Conservation (phyloP, 148 eudicot species). For the Camellia lanceoleosa region DNA sequence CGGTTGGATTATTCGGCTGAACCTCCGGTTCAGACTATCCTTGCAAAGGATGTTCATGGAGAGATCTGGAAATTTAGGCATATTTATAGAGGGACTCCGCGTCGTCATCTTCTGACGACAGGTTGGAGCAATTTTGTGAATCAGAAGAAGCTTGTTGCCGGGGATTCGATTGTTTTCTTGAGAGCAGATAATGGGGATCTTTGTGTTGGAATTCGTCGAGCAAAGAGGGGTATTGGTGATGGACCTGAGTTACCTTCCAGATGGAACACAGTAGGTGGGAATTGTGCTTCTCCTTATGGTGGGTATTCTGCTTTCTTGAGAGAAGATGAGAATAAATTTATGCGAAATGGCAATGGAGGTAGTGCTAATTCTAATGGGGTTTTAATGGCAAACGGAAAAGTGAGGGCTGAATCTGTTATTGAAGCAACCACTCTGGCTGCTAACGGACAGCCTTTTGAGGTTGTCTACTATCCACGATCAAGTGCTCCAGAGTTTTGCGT, state of each 20-base stretch:
- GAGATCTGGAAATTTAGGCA: slow-evolving; percentile 85
- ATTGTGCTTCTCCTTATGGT: slow-evolving; percentile 28
- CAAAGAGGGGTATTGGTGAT: slow-evolving; percentile 63
- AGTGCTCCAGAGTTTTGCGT: slow-evolving; percentile 86
- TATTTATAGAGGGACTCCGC: slow-evolving; percentile 86
- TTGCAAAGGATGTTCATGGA: slow-evolving; percentile 87
- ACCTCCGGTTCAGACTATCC: slow-evolving; percentile 82
- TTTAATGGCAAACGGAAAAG: slow-evolving; percentile 25
- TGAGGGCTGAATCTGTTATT: slow-evolving; percentile 49
- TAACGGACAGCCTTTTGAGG: slow-evolving; percentile 68
- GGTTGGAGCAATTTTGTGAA: slow-evolving; percentile 93
- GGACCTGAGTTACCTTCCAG: slow-evolving; percentile 47
- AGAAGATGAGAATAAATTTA: slow-evolving; percentile 35
- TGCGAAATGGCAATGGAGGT: slow-evolving; percentile 26
- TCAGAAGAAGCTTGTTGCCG: slow-evolving; percentile 88
- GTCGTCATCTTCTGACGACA: slow-evolving; percentile 79
- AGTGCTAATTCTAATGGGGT: slow-evolving; percentile 10
- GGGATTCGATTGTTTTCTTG: slow-evolving; percentile 81
- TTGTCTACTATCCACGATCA: slow-evolving; percentile 77
- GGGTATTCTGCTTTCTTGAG: slow-evolving; percentile 40
- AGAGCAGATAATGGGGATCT: slow-evolving; percentile 79
- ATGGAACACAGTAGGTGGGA: slow-evolving; percentile 42
- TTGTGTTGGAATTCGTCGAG: slow-evolving; percentile 80
- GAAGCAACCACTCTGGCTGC: slow-evolving; percentile 65
- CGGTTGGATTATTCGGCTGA: slow-evolving; percentile 73